Percentiles rank a stretch among this genome's conserved stretches.
Evolutionary conservation across 1,284 basidiomycete species (phyloP).

Genomic region (Fomes fomentarius): DNA sequence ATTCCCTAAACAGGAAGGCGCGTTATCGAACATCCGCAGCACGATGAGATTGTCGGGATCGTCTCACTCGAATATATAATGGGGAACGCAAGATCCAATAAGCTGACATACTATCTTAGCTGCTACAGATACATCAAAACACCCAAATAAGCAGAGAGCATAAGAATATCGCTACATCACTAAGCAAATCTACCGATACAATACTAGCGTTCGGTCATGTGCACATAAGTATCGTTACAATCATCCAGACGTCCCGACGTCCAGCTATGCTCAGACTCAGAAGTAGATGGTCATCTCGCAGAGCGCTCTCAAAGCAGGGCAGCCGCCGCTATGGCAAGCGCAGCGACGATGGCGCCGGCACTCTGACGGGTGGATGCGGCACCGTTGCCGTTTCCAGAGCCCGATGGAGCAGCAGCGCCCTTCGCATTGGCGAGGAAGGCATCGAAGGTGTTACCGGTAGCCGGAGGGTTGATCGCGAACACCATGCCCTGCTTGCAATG

Average conservation of each 20-base stretch:
- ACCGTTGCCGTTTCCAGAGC: slow-evolving; percentile 3
- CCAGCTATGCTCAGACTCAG: not conserved
- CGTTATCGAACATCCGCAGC: no score
- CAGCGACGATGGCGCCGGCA: slow-evolving; percentile 11
- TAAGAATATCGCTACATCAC: slow-evolving; percentile 18
- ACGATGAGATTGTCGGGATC: no score
- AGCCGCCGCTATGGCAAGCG: slow-evolving; percentile 5
- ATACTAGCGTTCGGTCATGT: not conserved
- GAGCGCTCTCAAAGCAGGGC: slow-evolving; percentile 1
- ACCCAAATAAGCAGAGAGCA: slow-evolving; percentile 9
- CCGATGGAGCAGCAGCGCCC: slow-evolving; percentile 13
- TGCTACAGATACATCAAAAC: slow-evolving; percentile 13
- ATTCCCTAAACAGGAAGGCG: no score
- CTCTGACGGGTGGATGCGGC: not conserved
- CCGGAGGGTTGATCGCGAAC: slow-evolving; percentile 62
- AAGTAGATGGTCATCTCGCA: not conserved
- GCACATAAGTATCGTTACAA: slow-evolving; percentile 5
- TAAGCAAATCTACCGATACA: slow-evolving; percentile 7
- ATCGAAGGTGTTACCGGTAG: slow-evolving; percentile 56
- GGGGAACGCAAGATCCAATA: no score
- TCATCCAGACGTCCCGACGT: slow-evolving; percentile 1
- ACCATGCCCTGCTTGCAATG: slow-evolving; percentile 71
- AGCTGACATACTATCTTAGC: no score
- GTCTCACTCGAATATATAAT: no score
- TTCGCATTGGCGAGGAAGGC: slow-evolving; percentile 51